These are phyloP conservation scores for Pseudocercospora fijiensis DNA, from an alignment of 2,329 filamentous ascomycete genomes.

Conservation along the genomic window DNA sequence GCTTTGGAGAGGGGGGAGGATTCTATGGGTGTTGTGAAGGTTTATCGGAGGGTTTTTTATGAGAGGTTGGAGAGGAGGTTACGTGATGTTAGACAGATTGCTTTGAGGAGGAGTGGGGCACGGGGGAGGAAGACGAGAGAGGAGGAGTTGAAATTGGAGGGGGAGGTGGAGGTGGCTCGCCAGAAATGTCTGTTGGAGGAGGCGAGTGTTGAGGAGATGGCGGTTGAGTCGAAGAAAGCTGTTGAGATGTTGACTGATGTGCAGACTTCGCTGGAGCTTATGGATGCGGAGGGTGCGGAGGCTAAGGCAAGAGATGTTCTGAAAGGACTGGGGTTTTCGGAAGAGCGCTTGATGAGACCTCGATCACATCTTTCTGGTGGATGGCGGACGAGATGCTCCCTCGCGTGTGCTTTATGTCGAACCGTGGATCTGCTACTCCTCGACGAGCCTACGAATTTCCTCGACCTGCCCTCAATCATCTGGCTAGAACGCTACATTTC, in stretches of 20 bases:
- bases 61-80: conserved; percentile 23
- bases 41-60: conserved; percentile 22
- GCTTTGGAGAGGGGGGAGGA: conserved; percentile 18
- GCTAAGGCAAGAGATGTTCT: conserved; percentile 65
- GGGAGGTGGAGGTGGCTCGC: conserved; percentile 53
- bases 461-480: conserved; percentile 78
- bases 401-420: conserved; percentile 62
- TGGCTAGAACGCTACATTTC: conserved; percentile 77
- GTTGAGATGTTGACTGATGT: conserved; percentile 53
- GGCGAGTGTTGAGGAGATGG: conserved; percentile 56
- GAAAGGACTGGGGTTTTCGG: conserved; percentile 68
- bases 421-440: conserved; percentile 75
- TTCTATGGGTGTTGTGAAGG: conserved; percentile 18
- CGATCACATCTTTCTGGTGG: conserved; percentile 70
- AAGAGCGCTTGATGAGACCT: conserved; percentile 58
- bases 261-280: conserved; percentile 16
- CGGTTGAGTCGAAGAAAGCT: conserved; percentile 67
- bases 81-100: conserved; percentile 53
- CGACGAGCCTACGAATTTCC: conserved; percentile 84
- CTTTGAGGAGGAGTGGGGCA: conserved; percentile 70
- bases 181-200: conserved; percentile 43
- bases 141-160: conserved; percentile 67
- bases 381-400: conserved; percentile 46
- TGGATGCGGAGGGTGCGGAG: conserved; percentile 45
- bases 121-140: conserved; percentile 75